phyloP scores from a whole-genome alignment of 352 stramenopile species.

The Globisporangium heterothallicum region DNA sequence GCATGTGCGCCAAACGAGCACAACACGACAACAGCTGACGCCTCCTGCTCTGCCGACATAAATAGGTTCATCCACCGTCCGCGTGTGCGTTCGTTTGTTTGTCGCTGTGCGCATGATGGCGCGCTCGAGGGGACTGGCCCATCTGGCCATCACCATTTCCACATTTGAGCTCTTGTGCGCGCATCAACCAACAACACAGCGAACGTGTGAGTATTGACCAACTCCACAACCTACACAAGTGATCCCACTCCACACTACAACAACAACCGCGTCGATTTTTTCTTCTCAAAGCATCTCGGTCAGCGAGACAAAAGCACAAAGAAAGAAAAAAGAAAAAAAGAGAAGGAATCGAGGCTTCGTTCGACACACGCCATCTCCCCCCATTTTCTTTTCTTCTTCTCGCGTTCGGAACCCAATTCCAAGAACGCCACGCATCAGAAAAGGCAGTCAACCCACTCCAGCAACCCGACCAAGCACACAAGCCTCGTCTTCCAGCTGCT shows the following conservation, averaged over 20 bases:
- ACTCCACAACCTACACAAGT: no score
- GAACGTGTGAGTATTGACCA: no score
- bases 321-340: slow-evolving; percentile 2
- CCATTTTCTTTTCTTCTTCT: no score
- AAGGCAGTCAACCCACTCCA: slow-evolving; percentile 1
- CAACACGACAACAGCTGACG: slow-evolving; percentile 8
- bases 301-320: background rate
- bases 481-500: slow-evolving; percentile 8
- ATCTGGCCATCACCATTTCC: slow-evolving; percentile 11
- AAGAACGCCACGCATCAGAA: no score
- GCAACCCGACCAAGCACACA: background rate
- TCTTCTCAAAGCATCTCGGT: background rate
- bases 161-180: slow-evolving; percentile 11
- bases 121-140: background rate
- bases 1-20: no score
- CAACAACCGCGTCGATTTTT: slow-evolving; percentile 1
- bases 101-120: background rate
- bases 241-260: no score
- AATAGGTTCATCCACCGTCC: slow-evolving; percentile 10
- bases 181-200: slow-evolving; percentile 1
- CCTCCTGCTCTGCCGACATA: slow-evolving; percentile 5
- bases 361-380: background rate
- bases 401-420: no score
- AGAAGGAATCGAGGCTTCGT: slow-evolving; percentile 8
- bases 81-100: slow-evolving; percentile 5